These are phyloP conservation scores for Pilobolus umbonatus DNA, from an alignment of 192 early-diverging fungal species.

Conservation along the genomic window DNA sequence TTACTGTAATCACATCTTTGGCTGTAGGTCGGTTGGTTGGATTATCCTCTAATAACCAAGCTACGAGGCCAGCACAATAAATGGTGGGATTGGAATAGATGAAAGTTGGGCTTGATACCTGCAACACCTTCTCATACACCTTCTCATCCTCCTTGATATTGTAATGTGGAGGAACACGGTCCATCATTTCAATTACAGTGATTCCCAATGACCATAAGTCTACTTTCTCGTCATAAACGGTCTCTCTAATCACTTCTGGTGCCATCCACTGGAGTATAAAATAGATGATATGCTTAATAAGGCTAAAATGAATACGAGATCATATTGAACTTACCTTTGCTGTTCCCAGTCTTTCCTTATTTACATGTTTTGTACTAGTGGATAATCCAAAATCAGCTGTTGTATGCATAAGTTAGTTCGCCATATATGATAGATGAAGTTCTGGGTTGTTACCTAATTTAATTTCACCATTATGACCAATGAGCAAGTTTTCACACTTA, in stretches of 20 bases:
- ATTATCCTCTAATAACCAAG: conserved; percentile 32
- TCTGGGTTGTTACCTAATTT: conserved; percentile 27
- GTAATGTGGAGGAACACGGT: conserved; percentile 39
- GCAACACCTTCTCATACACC: conserved; percentile 18
- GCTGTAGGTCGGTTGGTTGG: conserved; percentile 23
- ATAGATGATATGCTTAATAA: background rate
- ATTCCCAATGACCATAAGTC: conserved; percentile 39
- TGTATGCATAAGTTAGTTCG: background rate
- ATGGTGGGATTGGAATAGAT: conserved; percentile 31
- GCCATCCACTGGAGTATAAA: conserved; percentile 34
- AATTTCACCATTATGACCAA: conserved; percentile 31
- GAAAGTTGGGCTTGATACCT: conserved; percentile 30
- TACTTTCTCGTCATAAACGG: conserved; percentile 29
- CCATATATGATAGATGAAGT: background rate
- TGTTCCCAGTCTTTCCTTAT: conserved; percentile 33
- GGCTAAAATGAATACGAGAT: background rate
- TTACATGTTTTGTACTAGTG: conserved; percentile 24
- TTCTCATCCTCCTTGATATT: conserved; percentile 21
- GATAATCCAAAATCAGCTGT: conserved; percentile 34
- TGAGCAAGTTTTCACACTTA: conserved; percentile 37
- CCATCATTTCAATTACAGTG: conserved; percentile 43
- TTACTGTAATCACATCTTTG: conserved; percentile 26
- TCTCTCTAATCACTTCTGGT: conserved; percentile 36
- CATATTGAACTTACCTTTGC: conserved; percentile 36
- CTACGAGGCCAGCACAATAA: conserved; percentile 29